These are phyloP conservation scores for Acanthamoeba healyi DNA, from an alignment of 208 protist species.

Conservation along the genomic window DNA sequence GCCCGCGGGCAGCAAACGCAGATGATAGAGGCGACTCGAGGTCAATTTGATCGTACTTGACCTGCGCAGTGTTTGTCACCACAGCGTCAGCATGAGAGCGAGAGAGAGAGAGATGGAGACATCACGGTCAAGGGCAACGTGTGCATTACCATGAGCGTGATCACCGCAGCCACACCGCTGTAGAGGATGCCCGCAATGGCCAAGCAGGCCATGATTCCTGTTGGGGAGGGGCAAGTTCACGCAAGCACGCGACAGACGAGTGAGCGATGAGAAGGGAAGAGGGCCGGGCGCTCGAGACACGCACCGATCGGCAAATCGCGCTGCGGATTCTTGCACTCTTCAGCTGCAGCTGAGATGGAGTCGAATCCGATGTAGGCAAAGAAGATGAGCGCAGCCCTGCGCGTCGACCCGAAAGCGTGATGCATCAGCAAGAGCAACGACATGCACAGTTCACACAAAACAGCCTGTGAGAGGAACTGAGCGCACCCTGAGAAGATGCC, in stretches of 20 bases:
- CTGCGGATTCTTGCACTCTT: constrained; percentile 84
- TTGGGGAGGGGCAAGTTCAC: too few relatives aligned
- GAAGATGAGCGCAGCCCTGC: constrained; percentile 83
- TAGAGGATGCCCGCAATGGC: constrained; percentile 82
- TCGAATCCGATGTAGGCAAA: constrained; percentile 89
- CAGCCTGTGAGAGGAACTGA: too few relatives aligned
- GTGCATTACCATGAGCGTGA: constrained; percentile 82
- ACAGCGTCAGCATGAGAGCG: neutral
- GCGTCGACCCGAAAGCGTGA: neutral
- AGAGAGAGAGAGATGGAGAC: neutral
- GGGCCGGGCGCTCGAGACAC: neutral
- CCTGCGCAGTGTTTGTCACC: neutral
- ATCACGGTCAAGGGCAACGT: neutral
- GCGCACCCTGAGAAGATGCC: constrained; percentile 80
- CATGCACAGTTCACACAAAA: too few relatives aligned
- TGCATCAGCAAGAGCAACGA: neutral
- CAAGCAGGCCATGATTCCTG: constrained; percentile 82
- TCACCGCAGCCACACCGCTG: constrained; percentile 80
- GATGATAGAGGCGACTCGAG: constrained; percentile 82
- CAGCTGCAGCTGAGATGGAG: constrained; percentile 82
- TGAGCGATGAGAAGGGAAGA: neutral
- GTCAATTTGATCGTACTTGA: constrained; percentile 72
- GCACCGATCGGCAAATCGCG: constrained; percentile 79
- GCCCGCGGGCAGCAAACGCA: constrained; percentile 78
- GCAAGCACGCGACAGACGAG: constrained; percentile 60